Conservation (phyloP, 306 rosid genomes). For the Quercus engelmannii region DNA sequence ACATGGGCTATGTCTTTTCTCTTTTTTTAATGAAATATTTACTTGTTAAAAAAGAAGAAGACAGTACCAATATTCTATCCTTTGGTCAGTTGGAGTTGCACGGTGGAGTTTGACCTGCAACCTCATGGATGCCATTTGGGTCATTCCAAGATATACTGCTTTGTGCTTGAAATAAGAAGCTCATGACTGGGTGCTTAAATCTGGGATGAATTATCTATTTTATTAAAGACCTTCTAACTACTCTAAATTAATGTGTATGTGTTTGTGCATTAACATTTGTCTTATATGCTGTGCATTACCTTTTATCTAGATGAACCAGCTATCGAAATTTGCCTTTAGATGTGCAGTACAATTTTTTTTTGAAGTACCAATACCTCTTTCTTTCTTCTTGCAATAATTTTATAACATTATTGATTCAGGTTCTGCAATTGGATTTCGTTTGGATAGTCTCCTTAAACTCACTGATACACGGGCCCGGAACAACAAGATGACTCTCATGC, state of each 20-base stretch:
- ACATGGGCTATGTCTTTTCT: no score
- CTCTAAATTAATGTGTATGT: not conserved
- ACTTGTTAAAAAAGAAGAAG: no score
- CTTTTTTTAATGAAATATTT: no score
- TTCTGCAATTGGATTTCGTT: constrained; percentile 94
- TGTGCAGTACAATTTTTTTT: not conserved
- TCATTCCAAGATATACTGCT: not conserved
- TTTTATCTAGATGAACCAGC: constrained; percentile 6
- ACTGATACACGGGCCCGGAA: constrained; percentile 88
- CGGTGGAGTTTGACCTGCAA: not conserved
- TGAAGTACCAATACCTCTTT: constrained; percentile 1
- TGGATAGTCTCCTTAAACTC: constrained; percentile 97
- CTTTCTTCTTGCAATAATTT: constrained; percentile 14
- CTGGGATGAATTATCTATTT: not conserved
- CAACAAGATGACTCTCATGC: constrained; percentile 98
- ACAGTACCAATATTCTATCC: not conserved
- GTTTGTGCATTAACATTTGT: constrained; percentile 4
- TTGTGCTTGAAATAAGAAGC: not conserved
- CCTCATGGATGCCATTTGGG: not conserved
- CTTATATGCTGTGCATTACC: not conserved
- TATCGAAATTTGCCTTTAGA: not conserved
- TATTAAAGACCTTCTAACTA: not conserved
- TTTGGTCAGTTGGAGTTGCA: not conserved
- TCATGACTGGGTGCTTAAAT: not conserved
- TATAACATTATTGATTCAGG: constrained; percentile 44